Evolutionary conservation across 192 early-diverging fungal genomes (phyloP).

Genomic region (Entrophospora sp.): DNA sequence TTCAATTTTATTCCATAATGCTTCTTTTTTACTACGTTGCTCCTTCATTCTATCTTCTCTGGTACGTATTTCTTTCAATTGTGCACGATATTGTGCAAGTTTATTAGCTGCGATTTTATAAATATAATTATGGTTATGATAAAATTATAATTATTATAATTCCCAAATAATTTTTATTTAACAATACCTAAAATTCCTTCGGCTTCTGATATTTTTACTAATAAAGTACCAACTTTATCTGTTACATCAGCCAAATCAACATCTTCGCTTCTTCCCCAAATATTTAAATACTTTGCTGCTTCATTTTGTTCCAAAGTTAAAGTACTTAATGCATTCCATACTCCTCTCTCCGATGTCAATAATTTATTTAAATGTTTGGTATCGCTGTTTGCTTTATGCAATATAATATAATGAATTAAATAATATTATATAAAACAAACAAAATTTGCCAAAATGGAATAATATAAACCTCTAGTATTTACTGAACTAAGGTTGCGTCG

Average conservation of each 20-base stretch:
- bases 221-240: background rate
- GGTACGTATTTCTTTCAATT: background rate
- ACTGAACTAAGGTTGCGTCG: too few relatives aligned
- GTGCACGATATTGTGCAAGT: background rate
- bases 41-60: background rate
- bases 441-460: too few relatives aligned
- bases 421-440: too few relatives aligned
- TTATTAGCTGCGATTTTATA: background rate
- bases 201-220: background rate
- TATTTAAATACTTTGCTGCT: background rate
- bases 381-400: too few relatives aligned
- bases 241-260: background rate
- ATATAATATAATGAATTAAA: too few relatives aligned
- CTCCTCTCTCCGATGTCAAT: background rate
- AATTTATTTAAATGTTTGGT: background rate
- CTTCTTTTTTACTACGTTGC: background rate
- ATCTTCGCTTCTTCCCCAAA: conserved; percentile 2
- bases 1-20: background rate
- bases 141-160: background rate
- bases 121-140: background rate
- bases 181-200: background rate
- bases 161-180: background rate
- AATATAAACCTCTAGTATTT: too few relatives aligned
- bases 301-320: background rate
- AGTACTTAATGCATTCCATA: background rate